A percentile compares a stretch with the other conserved stretches of the same genome.
phyloP scores from a whole-genome alignment of 345 rosid species.

The Brassica juncea region DNA sequence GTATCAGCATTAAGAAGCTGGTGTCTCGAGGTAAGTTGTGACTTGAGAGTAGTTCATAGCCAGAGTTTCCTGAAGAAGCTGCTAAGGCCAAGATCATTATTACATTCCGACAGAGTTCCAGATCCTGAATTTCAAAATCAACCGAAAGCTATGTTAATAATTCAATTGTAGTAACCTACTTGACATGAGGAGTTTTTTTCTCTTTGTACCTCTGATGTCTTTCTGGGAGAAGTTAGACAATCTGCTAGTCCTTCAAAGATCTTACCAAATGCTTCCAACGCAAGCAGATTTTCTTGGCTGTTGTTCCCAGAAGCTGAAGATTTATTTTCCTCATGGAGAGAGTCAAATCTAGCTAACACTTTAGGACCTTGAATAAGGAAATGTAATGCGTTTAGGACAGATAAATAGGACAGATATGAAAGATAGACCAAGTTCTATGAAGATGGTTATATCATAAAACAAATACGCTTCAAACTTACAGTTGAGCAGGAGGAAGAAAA shows the following conservation, averaged over 20 bases:
- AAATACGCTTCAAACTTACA: conserved; percentile 48
- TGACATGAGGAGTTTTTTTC: background rate
- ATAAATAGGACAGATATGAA: background rate
- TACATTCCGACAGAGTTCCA: conserved; percentile 68
- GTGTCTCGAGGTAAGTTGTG: conserved; percentile 53
- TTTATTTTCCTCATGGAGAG: conserved; percentile 41
- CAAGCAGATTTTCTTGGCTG: conserved; percentile 23
- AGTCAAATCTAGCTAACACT: conserved; percentile 54
- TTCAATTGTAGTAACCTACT: conserved; percentile 1
- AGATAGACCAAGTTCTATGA: background rate
- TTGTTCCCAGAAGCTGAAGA: conserved; percentile 43
- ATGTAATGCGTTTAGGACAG: background rate
- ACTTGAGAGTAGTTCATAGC: conserved; percentile 63
- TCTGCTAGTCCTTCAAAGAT: conserved; percentile 73
- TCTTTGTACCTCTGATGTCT: conserved; percentile 39
- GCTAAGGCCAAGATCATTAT: conserved; percentile 63
- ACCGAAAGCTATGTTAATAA: conserved; percentile 4
- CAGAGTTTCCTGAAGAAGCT: conserved; percentile 74
- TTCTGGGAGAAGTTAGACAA: conserved; percentile 57
- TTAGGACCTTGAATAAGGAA: conserved; percentile 58
- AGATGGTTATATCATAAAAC: background rate
- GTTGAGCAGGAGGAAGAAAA: conserved; percentile 66
- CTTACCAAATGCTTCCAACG: conserved; percentile 37
- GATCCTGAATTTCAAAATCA: conserved; percentile 56
- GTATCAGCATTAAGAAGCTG: conserved; percentile 65